Evolutionary conservation across 2,329 filamentous ascomycete genomes (phyloP).

Genomic region (Diaporthe velutina): DNA sequence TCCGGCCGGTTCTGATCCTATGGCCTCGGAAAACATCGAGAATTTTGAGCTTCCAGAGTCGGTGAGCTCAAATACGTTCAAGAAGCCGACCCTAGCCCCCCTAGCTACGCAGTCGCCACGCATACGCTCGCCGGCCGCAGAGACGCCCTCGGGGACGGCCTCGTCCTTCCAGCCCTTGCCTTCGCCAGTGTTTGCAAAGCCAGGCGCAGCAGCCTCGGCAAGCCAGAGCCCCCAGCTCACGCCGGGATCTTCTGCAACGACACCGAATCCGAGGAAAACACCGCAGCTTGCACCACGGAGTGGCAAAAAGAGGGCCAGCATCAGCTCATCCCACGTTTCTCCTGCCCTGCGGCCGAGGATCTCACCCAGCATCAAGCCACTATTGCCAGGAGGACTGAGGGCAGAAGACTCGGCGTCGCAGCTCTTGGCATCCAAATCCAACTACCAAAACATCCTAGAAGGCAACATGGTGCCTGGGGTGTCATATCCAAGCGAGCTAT

Average conservation of each 20-base stretch:
- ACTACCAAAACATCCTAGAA: slow-evolving; percentile 97
- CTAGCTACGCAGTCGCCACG: slow-evolving; percentile 60
- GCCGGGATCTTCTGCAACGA: slow-evolving; percentile 61
- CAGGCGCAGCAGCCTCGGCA: slow-evolving; percentile 62
- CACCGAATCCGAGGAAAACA: slow-evolving; percentile 62
- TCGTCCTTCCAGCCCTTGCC: slow-evolving; percentile 62
- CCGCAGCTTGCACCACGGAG: slow-evolving; percentile 68
- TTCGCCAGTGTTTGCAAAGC: slow-evolving; percentile 61
- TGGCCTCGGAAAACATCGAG: slow-evolving; percentile 67
- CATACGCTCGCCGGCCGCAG: slow-evolving; percentile 53
- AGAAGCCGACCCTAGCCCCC: slow-evolving; percentile 60
- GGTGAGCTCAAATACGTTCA: slow-evolving; percentile 60
- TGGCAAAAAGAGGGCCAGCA: slow-evolving; percentile 78
- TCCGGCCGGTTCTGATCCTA: slow-evolving; percentile 53
- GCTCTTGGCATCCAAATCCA: slow-evolving; percentile 92
- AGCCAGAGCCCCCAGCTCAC: slow-evolving; percentile 75
- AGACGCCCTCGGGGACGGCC: slow-evolving; percentile 61
- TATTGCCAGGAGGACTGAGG: slow-evolving; percentile 75
- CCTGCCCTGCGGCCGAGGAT: slow-evolving; percentile 90
- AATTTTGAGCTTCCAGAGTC: slow-evolving; percentile 81
- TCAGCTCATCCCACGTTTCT: slow-evolving; percentile 81
- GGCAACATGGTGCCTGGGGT: slow-evolving; percentile 92
- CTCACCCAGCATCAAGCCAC: slow-evolving; percentile 92
- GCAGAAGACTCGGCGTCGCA: slow-evolving; percentile 75
- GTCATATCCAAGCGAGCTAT: slow-evolving; percentile 89